phyloP scores from a whole-genome alignment of 2,329 filamentous ascomycete species.

The Fusarium chuoi region DNA sequence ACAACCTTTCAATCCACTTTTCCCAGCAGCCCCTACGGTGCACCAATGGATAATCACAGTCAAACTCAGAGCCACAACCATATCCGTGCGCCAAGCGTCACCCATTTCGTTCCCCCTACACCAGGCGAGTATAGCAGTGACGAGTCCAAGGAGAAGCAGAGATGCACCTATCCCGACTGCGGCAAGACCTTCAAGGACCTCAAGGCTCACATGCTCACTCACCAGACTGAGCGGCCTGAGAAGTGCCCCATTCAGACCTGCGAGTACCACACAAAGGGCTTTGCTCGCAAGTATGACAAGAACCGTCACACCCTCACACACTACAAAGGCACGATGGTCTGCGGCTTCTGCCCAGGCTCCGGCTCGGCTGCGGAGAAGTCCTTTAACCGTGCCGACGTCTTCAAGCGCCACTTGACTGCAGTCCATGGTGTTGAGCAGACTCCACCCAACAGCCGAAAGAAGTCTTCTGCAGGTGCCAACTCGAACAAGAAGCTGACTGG shows the following conservation, averaged over 20 bases:
- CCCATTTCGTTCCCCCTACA: constrained; percentile 73
- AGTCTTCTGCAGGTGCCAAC: constrained; percentile 54
- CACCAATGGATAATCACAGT: constrained; percentile 55
- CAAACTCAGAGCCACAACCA: constrained; percentile 49
- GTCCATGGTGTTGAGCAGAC: constrained; percentile 95
- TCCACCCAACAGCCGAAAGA: constrained; percentile 90
- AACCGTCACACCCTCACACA: constrained; percentile 94
- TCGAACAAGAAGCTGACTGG: constrained; percentile 73
- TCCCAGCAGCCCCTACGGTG: constrained; percentile 64
- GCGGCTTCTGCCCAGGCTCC: constrained; percentile 90
- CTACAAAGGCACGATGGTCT: constrained; percentile 98
- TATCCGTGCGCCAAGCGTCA: constrained; percentile 73
- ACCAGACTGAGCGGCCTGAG: constrained; percentile 89
- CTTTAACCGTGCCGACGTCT: constrained; percentile 94
- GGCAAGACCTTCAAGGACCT: constrained; percentile 90
- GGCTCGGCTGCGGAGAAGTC: constrained; percentile 92
- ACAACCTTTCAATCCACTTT: constrained; percentile 63
- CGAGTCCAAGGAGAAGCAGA: constrained; percentile 73
- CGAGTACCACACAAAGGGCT: constrained; percentile 92
- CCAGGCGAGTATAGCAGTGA: constrained; percentile 69
- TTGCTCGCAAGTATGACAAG: constrained; percentile 96
- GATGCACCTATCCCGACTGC: constrained; percentile 86
- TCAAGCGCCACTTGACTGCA: constrained; percentile 91
- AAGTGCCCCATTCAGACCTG: constrained; percentile 94
- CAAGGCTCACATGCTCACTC: constrained; percentile 94